Evolutionary conservation across 805 yeast genomes (phyloP), one percentile per base, ranked within the genome.

Genomic region (Sugiyamaella qingdaonensis): DNA sequence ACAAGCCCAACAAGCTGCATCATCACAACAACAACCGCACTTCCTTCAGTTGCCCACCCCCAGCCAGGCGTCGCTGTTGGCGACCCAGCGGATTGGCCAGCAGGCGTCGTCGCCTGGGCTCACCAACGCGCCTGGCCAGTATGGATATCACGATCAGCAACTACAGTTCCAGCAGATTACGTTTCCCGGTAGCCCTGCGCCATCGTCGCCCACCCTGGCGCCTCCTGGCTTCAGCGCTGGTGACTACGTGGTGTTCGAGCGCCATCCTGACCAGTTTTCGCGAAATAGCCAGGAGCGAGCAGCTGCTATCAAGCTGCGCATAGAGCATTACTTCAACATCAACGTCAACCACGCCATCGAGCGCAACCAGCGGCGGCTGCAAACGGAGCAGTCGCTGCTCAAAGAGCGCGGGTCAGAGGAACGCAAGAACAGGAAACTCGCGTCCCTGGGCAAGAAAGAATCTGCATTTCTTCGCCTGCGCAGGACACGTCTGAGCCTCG

Each of bases 281-380:
- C 83, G 85, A 60, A 64, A 77, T 5, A 77, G 94, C 0, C 95
- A 86, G 62, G 96, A 90, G 62, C 83, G 82, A 61, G 89, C 96
- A 0, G 83, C 95, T 0, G 88, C 92, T 1, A 82, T 88, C 43
- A 89, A 88, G 68, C 75, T 90, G 56, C 84, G 84, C 59, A 73
- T 90, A 47, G 96, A 90, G 66, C 88, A 88, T 64, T 88, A 81
- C 66, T 90, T 89, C 70, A 88, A 88, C 58, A 81, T 87, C 67
- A 82, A 91, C 14, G 95, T 91, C 29, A 80, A 81, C 51, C 95
- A 90, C 67, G 98, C 99, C 0, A 90, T 94, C 56, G 99, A 94
- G 69, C 77, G 99, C 59, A 94, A 92, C 67, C 97, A 91, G 69
- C 82, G 98, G 70, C 78, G 97, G 39, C 80, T 90, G 37, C 89